Base-by-base conservation (phyloP, 768 basidiomycete species). In the Termitomyces bulborhizus region DNA sequence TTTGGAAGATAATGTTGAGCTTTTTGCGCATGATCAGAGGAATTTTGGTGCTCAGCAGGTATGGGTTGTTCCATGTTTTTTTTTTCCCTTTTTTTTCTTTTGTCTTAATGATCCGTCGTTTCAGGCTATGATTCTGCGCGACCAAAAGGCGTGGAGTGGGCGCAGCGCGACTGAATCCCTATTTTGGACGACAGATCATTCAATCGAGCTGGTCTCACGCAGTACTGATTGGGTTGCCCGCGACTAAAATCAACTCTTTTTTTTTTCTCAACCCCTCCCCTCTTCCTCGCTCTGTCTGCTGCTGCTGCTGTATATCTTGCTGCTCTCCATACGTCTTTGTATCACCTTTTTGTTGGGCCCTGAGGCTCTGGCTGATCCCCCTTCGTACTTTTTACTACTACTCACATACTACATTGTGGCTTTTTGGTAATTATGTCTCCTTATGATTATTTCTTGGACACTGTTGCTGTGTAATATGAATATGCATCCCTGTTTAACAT, bases 31-130 rank as follows among this genome's bases (percentile, higher is more conserved):
- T 65, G 93, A 95, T 69, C 90, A 94, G 65, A 80, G 95, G 54
- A 97, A 97, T 70, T 94, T 93, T 69, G 94, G 93, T 53, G 95
- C 97, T 54, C 97, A 99, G 68, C 97, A 97, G 85, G 93, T 93
- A 59, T 54, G 76, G 21, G 29, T 70, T 52, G 6, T 31, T 13
- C 42, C 13, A 29, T 24, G 21, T 41, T 57, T 55, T 15, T 21
- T 47, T 48, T 31, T 29, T 34, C 13, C 3, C 44, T 1, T 1
- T 11, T 29, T 18, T 53, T 29, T 46, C 21, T 21, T 21, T 21
- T 21, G 21, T 21, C 37, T 42, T 8, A 29, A 41, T 41, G 37
- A 15, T 41, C 39, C 57, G 27, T 44, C 21, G 51, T 39, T 50
- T 27, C 60, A 96, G 90, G 96, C 96, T 16, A 95, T 97, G 86